Percentiles rank a stretch among this genome's conserved stretches.
phyloP scores from a whole-genome alignment of 805 yeast genomes.

The Ascoidea rubescens region DNA sequence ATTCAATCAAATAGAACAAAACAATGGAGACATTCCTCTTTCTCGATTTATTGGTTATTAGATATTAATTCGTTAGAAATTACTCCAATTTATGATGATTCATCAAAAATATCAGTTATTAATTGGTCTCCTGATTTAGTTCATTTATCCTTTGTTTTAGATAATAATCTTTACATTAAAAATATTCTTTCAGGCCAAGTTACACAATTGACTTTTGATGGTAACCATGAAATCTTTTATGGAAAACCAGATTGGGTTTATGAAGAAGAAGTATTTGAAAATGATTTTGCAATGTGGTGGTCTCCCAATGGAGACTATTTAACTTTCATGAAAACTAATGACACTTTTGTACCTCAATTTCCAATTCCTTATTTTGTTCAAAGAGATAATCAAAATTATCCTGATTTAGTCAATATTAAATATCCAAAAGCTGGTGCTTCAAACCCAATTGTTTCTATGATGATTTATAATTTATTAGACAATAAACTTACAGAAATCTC shows the following conservation, averaged over 20 bases:
- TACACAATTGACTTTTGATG: slow-evolving; percentile 34
- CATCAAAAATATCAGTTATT: slow-evolving; percentile 29
- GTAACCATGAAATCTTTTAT: slow-evolving; percentile 36
- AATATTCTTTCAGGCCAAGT: slow-evolving; percentile 10
- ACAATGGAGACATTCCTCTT: slow-evolving; percentile 41
- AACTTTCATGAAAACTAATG: slow-evolving; percentile 43
- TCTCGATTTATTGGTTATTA: slow-evolving; percentile 28
- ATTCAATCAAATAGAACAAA: slow-evolving; percentile 47
- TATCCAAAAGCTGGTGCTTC: slow-evolving; percentile 65
- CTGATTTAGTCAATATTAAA: slow-evolving; percentile 29
- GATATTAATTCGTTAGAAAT: slow-evolving; percentile 18
- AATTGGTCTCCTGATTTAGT: slow-evolving; percentile 65
- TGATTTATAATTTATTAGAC: slow-evolving; percentile 24
- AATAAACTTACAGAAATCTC: slow-evolving; percentile 25
- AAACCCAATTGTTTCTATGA: slow-evolving; percentile 41
- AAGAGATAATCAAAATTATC: slow-evolving; percentile 26
- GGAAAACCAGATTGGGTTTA: slow-evolving; percentile 79
- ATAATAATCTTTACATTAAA: slow-evolving; percentile 51
- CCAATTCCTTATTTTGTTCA: slow-evolving; percentile 37
- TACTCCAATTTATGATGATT: slow-evolving; percentile 17
- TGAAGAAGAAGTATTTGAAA: slow-evolving; percentile 60
- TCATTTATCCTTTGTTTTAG: slow-evolving; percentile 48
- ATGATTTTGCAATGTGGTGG: slow-evolving; percentile 62
- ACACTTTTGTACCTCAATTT: slow-evolving; percentile 40
- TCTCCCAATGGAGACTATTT: slow-evolving; percentile 44